phyloP scores from a whole-genome alignment of 371 early-diverging fungal species.

The Massospora cicadina region DNA sequence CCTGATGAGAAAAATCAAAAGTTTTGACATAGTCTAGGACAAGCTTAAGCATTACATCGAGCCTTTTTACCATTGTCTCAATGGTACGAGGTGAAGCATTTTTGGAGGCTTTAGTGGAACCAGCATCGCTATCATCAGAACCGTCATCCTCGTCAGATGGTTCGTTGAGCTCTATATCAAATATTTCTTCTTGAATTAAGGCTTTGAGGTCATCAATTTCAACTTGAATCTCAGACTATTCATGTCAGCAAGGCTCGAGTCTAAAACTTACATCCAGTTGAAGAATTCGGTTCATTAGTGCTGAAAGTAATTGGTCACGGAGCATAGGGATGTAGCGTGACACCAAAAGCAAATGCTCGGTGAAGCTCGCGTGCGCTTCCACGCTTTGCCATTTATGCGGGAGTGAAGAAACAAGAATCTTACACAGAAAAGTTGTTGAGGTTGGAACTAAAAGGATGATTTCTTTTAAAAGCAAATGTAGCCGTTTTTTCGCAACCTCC shows the following conservation, averaged over 20 bases:
- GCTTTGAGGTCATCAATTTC: constrained; percentile 83
- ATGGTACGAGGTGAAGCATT: constrained; percentile 25
- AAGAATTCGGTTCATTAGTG: constrained; percentile 60
- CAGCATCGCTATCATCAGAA: constrained; percentile 16
- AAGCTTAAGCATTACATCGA: constrained; percentile 65
- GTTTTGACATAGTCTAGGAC: constrained; percentile 38
- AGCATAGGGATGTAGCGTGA: constrained; percentile 58
- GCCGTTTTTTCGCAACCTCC: not conserved
- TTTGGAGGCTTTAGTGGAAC: constrained; percentile 16
- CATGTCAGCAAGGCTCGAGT: not conserved
- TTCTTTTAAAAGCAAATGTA: not conserved
- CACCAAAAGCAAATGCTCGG: constrained; percentile 52
- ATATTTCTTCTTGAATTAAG: constrained; percentile 28
- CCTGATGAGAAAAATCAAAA: constrained; percentile 14
- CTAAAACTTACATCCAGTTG: constrained; percentile 58
- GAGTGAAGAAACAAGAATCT: constrained; percentile 23
- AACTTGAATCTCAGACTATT: constrained; percentile 72
- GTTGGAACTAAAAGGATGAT: not conserved
- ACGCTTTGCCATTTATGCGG: constrained; percentile 59
- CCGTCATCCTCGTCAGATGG: constrained; percentile 14
- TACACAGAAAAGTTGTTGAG: not conserved
- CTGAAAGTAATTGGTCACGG: constrained; percentile 45
- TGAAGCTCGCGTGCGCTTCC: constrained; percentile 43
- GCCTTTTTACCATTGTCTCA: constrained; percentile 49
- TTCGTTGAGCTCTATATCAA: constrained; percentile 12